Evolutionary conservation across 176 grass and related monocot genomes (phyloP).

Genomic region (Phragmites australis): DNA sequence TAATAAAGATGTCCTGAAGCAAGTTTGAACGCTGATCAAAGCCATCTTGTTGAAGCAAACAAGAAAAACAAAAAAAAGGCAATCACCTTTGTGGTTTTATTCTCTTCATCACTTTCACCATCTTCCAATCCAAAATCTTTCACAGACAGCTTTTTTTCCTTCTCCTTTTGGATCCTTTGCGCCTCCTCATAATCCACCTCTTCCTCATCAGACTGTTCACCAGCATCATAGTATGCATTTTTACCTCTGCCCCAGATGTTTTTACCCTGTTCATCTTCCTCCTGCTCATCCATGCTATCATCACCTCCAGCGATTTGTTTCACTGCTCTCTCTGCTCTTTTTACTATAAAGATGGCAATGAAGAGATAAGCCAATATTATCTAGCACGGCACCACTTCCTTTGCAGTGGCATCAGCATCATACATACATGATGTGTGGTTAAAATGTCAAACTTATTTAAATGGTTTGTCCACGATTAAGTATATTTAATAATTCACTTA

Average conservation of each 20-base stretch:
- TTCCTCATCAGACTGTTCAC: conserved; percentile 64
- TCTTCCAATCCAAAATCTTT: conserved; percentile 83
- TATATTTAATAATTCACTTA: not conserved
- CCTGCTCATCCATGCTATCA: conserved; percentile 75
- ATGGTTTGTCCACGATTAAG: not conserved
- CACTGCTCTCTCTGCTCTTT: conserved; percentile 54
- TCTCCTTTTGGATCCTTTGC: conserved; percentile 54
- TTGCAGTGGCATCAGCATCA: not conserved
- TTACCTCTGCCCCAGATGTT: conserved; percentile 65
- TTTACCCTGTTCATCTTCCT: conserved; percentile 52
- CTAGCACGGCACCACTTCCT: not conserved
- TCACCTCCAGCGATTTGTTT: conserved; percentile 77
- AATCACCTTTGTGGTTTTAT: conserved; percentile 52
- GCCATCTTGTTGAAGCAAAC: not conserved
- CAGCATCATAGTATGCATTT: conserved; percentile 55
- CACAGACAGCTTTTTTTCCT: conserved; percentile 56
- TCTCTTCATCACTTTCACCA: conserved; percentile 55
- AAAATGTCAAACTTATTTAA: conserved; percentile 4
- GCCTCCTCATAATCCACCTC: conserved; percentile 59
- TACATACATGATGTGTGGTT: not conserved
- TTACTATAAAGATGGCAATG: conserved; percentile 52
- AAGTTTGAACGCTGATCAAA: conserved; percentile 21
- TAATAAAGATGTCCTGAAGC: not conserved
- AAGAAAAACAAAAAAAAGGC: conserved; percentile 4
- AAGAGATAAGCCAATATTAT: not conserved